Evolutionary conservation across 148 eudicot species (phyloP), one percentile per base, ranked within the genome.

Genomic region (Spergularia bocconei): DNA sequence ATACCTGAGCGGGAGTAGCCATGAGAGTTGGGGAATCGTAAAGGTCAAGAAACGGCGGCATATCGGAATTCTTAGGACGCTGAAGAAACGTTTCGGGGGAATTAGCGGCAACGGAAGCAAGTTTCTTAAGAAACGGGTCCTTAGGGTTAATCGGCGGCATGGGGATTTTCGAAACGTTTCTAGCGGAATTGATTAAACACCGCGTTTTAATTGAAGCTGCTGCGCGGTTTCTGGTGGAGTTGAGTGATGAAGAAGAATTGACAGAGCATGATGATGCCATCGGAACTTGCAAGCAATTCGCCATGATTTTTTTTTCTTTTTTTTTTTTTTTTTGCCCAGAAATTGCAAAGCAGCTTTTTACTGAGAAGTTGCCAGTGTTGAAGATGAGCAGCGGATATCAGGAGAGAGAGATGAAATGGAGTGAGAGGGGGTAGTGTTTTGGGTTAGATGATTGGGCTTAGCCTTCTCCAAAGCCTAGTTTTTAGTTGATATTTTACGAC

Each of bases 1-100:
- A 72, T 79, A 91, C 93, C 65, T 86, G 85, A n/a, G 91, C 90
- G 63, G 97, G 91, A 23, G 91, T 81, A 64, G 97, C 93, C 92
- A 88, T 89, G 79, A 88, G 92, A 33, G 48, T 76, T 7, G 89
- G 95, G 51, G 90, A 87, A 17, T 84, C 92, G 7, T 83, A 86
- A 17, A 88, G 50, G 82, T 91, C 90, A 84, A 89, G 73, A 71
- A 23, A 91, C 4, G 97, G 98, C 47, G 86, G 92, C 62, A 70
- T 69, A 76, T 85, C 94, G 2, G 90, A 79, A 63, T 80, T 80
- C 2, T n/a, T 9, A 11, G 85, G 75, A 2, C 88, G 83, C 33
- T 88, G 75, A 16, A 85, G 81, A 8, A 93, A 76, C 77, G 67
- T 79, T 62, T 91, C 97, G 39, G 94, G 98, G 5, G 89, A 79